A percentile compares a stretch with the other conserved stretches of the same genome.
Conservation (phyloP, 2,329 filamentous ascomycete genomes). For the Onygena corvina region DNA sequence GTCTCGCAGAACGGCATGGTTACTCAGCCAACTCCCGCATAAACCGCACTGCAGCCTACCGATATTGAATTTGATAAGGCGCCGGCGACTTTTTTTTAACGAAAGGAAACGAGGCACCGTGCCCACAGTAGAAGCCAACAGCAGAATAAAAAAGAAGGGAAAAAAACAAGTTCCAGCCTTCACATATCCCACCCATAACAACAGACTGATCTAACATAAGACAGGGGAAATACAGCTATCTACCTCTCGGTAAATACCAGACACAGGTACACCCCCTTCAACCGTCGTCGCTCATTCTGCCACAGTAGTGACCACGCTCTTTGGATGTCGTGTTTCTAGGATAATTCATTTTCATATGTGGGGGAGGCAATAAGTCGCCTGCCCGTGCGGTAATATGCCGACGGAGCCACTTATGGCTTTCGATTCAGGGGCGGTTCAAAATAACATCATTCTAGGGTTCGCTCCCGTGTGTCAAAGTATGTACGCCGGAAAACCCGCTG, state of each 20-base stretch:
- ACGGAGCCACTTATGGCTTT: slow-evolving; percentile 1
- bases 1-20: slow-evolving; percentile 15
- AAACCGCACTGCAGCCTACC: not conserved
- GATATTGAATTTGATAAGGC: not conserved
- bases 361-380: not conserved
- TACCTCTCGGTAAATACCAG: not conserved
- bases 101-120: no score
- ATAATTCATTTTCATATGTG: slow-evolving; percentile 5
- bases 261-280: not conserved
- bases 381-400: not conserved
- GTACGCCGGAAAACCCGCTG: not conserved
- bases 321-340: slow-evolving; percentile 2
- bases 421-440: not conserved
- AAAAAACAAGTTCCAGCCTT: slow-evolving; percentile 4
- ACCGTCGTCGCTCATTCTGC: no score
- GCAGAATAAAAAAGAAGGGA: not conserved
- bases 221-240: not conserved
- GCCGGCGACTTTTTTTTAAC: no score
- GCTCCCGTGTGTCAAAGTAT: slow-evolving; percentile 1
- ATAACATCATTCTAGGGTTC: slow-evolving; percentile 2
- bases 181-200: slow-evolving; percentile 1
- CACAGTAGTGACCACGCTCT: not conserved
- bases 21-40: slow-evolving; percentile 13
- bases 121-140: no score
- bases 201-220: slow-evolving; percentile 3